phyloP scores from a whole-genome alignment of 345 rosid species.

The Arabidopsis arenosa region DNA sequence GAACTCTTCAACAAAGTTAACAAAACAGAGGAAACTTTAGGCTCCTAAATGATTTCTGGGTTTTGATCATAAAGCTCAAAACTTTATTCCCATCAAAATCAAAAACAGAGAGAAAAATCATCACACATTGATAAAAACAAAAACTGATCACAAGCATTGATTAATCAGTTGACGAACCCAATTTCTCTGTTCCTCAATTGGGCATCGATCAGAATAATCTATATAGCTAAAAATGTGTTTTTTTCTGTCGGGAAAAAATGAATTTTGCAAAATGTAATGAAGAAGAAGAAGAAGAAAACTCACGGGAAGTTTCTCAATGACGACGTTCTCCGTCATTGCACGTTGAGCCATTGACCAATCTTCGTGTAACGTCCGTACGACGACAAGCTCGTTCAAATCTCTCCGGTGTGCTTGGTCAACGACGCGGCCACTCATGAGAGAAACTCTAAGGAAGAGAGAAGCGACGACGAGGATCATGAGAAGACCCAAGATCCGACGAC shows the following conservation, averaged over 20 bases:
- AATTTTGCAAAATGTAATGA: neutral
- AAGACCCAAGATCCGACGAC: slow-evolving; percentile 57
- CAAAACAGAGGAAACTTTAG: neutral
- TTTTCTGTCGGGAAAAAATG: slow-evolving; percentile 35
- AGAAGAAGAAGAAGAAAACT: slow-evolving; percentile 18
- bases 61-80: slow-evolving; percentile 10
- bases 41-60: neutral
- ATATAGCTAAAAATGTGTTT: neutral
- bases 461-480: slow-evolving; percentile 65
- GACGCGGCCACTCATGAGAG: slow-evolving; percentile 52
- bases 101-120: slow-evolving; percentile 9
- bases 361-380: slow-evolving; percentile 56
- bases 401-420: slow-evolving; percentile 42
- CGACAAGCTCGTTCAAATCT: slow-evolving; percentile 50
- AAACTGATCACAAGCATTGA: slow-evolving; percentile 10
- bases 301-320: slow-evolving; percentile 62
- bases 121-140: neutral
- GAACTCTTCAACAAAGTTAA: neutral
- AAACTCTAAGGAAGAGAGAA: slow-evolving; percentile 63
- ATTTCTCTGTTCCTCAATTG: neutral
- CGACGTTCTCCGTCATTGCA: slow-evolving; percentile 53
- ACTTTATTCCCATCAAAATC: slow-evolving; percentile 22
- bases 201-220: neutral
- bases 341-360: slow-evolving; percentile 75
- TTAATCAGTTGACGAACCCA: slow-evolving; percentile 7